phyloP scores from a whole-genome alignment of 2,329 filamentous ascomycete species.

The Botrytis paeoniae region DNA sequence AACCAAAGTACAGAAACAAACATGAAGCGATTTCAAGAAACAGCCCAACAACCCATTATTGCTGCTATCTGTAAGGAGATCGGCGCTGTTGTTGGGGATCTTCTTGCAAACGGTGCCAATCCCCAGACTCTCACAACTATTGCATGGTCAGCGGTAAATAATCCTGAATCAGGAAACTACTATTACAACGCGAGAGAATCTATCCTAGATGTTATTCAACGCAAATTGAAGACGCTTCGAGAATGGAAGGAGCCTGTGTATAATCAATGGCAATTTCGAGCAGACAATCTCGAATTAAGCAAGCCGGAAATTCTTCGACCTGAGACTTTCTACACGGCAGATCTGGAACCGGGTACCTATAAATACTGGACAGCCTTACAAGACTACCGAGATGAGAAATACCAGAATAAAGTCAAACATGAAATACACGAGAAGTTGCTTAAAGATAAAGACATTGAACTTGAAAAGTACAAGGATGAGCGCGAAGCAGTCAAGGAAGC shows the following conservation, averaged over 20 bases:
- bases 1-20: conserved; percentile 48
- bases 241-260: conserved; percentile 24
- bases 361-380: conserved; percentile 41
- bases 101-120: conserved; percentile 64
- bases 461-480: conserved; percentile 50
- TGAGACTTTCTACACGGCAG: conserved; percentile 49
- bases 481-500: conserved; percentile 49
- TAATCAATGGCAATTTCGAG: not conserved
- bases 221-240: conserved; percentile 50
- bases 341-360: conserved; percentile 56
- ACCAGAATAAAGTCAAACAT: conserved; percentile 36
- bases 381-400: conserved; percentile 24
- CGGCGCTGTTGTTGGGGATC: conserved; percentile 44
- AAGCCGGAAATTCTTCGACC: conserved; percentile 40
- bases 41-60: conserved; percentile 63
- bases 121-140: conserved; percentile 52
- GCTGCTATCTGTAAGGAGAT: conserved; percentile 53
- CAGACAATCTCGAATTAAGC: not conserved
- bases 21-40: conserved; percentile 46
- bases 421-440: conserved; percentile 37
- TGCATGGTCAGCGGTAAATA: conserved; percentile 33
- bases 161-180: conserved; percentile 22
- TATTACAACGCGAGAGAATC: conserved; percentile 40
- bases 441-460: conserved; percentile 36
- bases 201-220: conserved; percentile 59